Conservation (phyloP, 1,139 yeast species). For the Hemisphaericaspora lyxosophila region DNA sequence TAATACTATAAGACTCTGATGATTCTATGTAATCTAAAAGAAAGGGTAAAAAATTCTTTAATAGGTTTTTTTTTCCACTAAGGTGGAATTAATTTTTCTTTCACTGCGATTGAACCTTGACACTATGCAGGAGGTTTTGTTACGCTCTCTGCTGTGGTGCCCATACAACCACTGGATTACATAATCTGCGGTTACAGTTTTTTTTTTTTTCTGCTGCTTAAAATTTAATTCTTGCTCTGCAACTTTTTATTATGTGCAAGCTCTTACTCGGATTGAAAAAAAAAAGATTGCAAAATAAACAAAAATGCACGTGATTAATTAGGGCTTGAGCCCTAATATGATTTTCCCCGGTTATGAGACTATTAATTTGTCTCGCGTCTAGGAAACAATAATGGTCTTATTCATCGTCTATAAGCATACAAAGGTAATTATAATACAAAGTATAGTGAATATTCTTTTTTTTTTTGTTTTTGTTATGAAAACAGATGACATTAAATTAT, state of each 20-base stretch:
- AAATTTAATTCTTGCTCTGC: too few relatives aligned
- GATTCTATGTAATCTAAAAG: conserved; percentile 4
- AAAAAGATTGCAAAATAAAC: too few relatives aligned
- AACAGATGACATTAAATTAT: neutral
- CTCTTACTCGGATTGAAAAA: too few relatives aligned
- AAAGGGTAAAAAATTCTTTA: conserved; percentile 4
- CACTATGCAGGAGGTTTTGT: conserved; percentile 5
- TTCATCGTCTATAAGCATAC: too few relatives aligned
- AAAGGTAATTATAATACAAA: neutral
- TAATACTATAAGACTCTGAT: conserved; percentile 14
- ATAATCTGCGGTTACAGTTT: too few relatives aligned
- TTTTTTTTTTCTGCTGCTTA: too few relatives aligned
- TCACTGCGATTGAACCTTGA: too few relatives aligned
- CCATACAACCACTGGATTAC: too few relatives aligned
- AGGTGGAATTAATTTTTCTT: conserved; percentile 2
- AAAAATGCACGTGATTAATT: conserved; percentile 1
- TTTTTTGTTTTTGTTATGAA: too few relatives aligned
- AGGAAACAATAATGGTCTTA: too few relatives aligned
- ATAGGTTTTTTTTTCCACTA: conserved; percentile 5
- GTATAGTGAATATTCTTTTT: neutral
- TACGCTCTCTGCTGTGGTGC: too few relatives aligned
- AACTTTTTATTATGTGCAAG: neutral
- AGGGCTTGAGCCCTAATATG: conserved; percentile 5
- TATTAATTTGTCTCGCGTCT: neutral
- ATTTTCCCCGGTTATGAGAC: too few relatives aligned